Base-by-base conservation (phyloP, 148 eudicot species). In the Hydrangea macrophylla region DNA sequence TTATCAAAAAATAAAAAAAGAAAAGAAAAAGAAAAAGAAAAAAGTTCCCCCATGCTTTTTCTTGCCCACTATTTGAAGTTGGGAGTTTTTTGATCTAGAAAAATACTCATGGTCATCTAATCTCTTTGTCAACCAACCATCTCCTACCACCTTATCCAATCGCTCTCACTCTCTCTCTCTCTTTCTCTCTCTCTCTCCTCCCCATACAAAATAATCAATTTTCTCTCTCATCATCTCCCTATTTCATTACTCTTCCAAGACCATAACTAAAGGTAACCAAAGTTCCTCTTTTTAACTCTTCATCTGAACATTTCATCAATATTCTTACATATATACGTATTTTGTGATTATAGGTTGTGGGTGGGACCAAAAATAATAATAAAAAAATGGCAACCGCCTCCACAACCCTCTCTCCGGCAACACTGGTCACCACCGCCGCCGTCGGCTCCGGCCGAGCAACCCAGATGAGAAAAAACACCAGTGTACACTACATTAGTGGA, bases 401-500 rank as follows among this genome's bases (percentile, higher is more conserved):
- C 4, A 62, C 65, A 1, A 66, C 82, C 13, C 73, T 79, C 10
- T 75, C 76, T 72, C 67, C 70, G 57, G 77, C 62, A 30, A 78
- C 55, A 17, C n/a, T 78, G 28, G 39, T 54, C 58, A 36, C 61
- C 15, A 63, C 68, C 3, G 53, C 79, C 55, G 42, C 62, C 6
- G 45, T 32, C 20, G 27, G 58, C 48, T 53, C 73, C 1, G 48
- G 40, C 56, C 58, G 36, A 2, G 6, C 73, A 22, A 15, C 72
- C 53, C 63, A 28, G 70, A 67, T 55, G 37, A 75, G 67, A 48
- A 57, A n/a, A n/a, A n/a, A 39, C 11, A 35, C 78, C 40, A 75
- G 65, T 6, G 69, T 76, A 17, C 53, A 36, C 63, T 81, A 58
- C 76, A 71, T 81, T 51, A 68, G 40, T 40, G 84, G 84, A 2